Evolutionary conservation across 768 basidiomycete species (phyloP).

Genomic region (Russula emetica): DNA sequence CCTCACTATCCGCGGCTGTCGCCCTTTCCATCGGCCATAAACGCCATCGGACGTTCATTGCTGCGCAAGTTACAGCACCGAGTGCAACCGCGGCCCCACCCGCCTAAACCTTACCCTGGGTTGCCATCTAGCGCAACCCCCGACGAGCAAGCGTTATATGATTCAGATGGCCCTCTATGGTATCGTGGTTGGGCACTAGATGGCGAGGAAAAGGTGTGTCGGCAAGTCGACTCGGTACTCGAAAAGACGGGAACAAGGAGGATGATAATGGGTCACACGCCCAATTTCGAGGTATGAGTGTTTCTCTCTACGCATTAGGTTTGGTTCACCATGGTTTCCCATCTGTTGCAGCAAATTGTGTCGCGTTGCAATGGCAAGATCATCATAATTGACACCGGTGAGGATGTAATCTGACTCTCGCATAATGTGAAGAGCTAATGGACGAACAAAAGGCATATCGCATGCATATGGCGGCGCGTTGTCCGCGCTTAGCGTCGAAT

Average conservation of each 20-base stretch:
- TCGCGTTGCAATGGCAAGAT: slow-evolving; percentile 88
- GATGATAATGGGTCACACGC: slow-evolving; percentile 97
- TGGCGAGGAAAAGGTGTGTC: slow-evolving; percentile 64
- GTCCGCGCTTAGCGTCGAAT: slow-evolving; percentile 83
- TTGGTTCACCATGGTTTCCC: neutral
- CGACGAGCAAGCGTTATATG: slow-evolving; percentile 71
- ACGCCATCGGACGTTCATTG: slow-evolving; percentile 64
- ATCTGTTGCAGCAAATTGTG: slow-evolving; percentile 53
- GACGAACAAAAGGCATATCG: slow-evolving; percentile 66
- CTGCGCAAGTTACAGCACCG: slow-evolving; percentile 65
- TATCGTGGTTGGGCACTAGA: slow-evolving; percentile 90
- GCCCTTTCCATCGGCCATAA: slow-evolving; percentile 84
- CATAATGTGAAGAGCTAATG: neutral
- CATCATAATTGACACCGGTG: slow-evolving; percentile 93
- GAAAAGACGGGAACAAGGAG: slow-evolving; percentile 73
- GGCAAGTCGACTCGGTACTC: slow-evolving; percentile 64
- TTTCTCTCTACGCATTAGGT: neutral
- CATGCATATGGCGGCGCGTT: slow-evolving; percentile 93
- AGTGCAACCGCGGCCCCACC: slow-evolving; percentile 71
- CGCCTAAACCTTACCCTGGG: slow-evolving; percentile 69
- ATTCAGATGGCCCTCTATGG: slow-evolving; percentile 82
- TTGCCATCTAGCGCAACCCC: slow-evolving; percentile 60
- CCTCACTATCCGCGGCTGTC: slow-evolving; percentile 68
- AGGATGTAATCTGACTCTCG: slow-evolving; percentile 15
- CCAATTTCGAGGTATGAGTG: slow-evolving; percentile 63